phyloP scores from a whole-genome alignment of 2,329 filamentous ascomycete species.

The Venturia effusa region DNA sequence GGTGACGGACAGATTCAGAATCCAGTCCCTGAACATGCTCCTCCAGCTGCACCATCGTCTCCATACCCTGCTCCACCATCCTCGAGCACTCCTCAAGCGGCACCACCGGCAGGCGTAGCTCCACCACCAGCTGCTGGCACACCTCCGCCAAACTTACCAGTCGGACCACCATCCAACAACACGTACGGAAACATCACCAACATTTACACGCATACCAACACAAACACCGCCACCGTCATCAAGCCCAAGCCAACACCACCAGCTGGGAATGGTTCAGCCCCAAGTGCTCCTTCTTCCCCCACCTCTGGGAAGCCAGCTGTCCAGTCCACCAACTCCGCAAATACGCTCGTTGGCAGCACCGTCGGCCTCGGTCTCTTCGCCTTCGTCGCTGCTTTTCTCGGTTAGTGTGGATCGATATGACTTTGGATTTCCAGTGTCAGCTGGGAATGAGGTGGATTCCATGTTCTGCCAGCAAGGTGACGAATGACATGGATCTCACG shows the following conservation, averaged over 20 bases:
- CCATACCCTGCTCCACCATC: background rate
- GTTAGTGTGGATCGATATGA: background rate
- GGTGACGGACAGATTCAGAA: slow-evolving; percentile 12
- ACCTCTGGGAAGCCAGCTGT: background rate
- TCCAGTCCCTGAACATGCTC: background rate
- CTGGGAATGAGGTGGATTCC: background rate
- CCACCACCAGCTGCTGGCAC: background rate
- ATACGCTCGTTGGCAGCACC: background rate
- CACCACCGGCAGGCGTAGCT: background rate
- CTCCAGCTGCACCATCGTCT: background rate
- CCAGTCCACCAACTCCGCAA: background rate
- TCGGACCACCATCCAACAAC: background rate
- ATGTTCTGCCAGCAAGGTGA: background rate
- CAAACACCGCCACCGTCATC: slow-evolving; percentile 2
- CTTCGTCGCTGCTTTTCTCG: background rate
- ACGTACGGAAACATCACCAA: background rate
- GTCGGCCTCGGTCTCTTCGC: background rate
- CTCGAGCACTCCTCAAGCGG: background rate
- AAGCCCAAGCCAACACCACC: background rate
- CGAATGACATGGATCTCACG: too few relatives aligned
- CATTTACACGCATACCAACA: background rate
- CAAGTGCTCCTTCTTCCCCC: background rate
- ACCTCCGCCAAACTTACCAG: background rate
- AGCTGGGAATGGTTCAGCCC: background rate
- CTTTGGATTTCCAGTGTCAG: too few relatives aligned